Base-by-base conservation (phyloP, 805 yeast genomes). In the Millerozyma acaciae region DNA sequence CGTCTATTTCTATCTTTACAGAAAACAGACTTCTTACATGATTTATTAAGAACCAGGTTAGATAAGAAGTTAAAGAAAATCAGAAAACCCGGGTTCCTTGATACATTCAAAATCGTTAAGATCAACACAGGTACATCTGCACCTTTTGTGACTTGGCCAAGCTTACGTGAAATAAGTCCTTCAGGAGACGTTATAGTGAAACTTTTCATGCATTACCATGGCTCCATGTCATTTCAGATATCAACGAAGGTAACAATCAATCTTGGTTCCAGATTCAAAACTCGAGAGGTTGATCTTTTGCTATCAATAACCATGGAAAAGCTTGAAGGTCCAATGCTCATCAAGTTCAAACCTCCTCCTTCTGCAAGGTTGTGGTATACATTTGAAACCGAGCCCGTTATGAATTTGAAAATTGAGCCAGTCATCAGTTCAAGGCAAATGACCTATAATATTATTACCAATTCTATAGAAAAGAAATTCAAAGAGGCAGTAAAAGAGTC, bases 281-380 rank as follows among this genome's bases (percentile, higher is more conserved):
- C 81, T 28, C 65, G 85, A 33, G 95, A 84, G 43, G 84, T 90
- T 25, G 81, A 83, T 33, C 62, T 93, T 21, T 70, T 83, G 16
- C 60, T 93, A 32, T 76, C 83, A 12, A 76, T 89, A 1, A 78
- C 81, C 1, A 58, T 90, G 30, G 74, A 75, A 35, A 76, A 70
- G 45, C 45, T 93, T 4, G 77, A 80, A 32, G 98, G 98, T 0
- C 83, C 84, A 1, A 43, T 90, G 36, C 51, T 84, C 0, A 48
- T 89, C 14, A 63, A 74, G 25, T 52, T 90, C 21, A 93, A 93
- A 51, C 86, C 94, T 1, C 95, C 96, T 2, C 97, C 98, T 6
- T 80, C 95, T 2, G 79, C 78, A 33, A 72, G 98, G 48, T 49
- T 93, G 1, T 93, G 98, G 98, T 93, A 87, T 51, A 76, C 85